Base-by-base conservation (phyloP, 2,329 filamentous ascomycete species). In the Cordyceps militaris region DNA sequence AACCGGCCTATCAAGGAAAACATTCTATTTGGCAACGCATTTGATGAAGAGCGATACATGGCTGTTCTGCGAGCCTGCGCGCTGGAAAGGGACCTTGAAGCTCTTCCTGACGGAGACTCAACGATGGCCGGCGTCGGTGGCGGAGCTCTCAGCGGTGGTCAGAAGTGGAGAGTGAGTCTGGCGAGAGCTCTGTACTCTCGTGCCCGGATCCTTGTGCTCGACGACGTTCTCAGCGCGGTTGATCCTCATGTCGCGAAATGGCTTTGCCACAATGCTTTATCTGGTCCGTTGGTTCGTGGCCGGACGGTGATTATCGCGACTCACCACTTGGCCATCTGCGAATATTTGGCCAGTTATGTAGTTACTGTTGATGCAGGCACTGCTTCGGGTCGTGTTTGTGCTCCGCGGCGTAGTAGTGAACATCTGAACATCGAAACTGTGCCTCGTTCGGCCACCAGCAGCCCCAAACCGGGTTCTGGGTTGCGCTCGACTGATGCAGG, bases 121-220 rank as follows among this genome's bases (percentile, higher is more conserved):
- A 91, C 88, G 0, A 85, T 89, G 62, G 87, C 91, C 55, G 88
- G 88, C 9, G 85, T 86, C 1, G 89, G 89, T 62, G 88, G 88
- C 9, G 87, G 90, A 63, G 88, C 89, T 63, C 73, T 91, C 8
- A 88, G 84, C 62, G 88, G 88, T 59, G 88, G 88, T 0, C 88
- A 91, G 67, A 81, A 85, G 64, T 89, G 87, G 85, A 79, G 88
- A 58, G 78, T 91, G 40, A 87, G 86, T 0, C 84, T 91, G 62
- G 88, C 87, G 1, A 75, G 88, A 46, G 87, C 87, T 0, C 72
- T 91, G 13, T 91, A 91, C 67, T 89, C 86, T 2, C 76, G 85
- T 10, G 86, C 85, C 1, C 82, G 83, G 0, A 83, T 88, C 58
- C 72, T 91, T 2, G 73, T 91, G 11, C 74, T 90, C 57, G 88